Base-by-base conservation (phyloP, 345 rosid genomes). In the Eutrema heterophyllum region DNA sequence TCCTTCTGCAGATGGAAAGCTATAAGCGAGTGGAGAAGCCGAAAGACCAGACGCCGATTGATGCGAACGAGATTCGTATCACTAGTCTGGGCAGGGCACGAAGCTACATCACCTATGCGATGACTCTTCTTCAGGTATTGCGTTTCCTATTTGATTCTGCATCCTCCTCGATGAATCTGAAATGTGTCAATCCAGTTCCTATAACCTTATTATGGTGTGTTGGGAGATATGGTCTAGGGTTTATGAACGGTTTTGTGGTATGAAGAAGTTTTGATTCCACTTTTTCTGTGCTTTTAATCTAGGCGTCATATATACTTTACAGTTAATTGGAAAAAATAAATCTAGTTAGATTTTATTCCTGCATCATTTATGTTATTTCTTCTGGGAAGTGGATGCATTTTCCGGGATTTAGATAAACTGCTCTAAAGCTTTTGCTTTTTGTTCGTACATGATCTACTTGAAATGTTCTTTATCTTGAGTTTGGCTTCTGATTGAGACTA, bases 21-120 rank as follows among this genome's bases (percentile, higher is more conserved):
- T 90, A 90, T 80, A 87, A 88, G 67, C 85, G 90, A 39, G 93
- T 90, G 72, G 84, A 84, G 88, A 90, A 86, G 81, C 87, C 87
- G 8, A 88, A 82, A 64, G 81, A 79, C 21, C 93, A 86, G 49
- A 72, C 86, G 45, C 81, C 91, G 18, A 90, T 90, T 64, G 79
- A 64, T 62, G 82, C 66, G 46, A 79, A 79, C 9, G 82, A 79
- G 82, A 70, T 79, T 75, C 82, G 82, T 38, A 60, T 79, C 72
- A 79, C 82, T 39, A 79, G 79, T 52, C 38, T 49, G 35, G 82
- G 82, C 38, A 74, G 76, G 21, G 71, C 79, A 71, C 67, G 82
- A 14, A 79, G 65, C 73, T 79, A 79, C 70, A 90, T 90, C 83
- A 84, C 96, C 26, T 90, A 90, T 53, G 96, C 96, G 64, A 81